phyloP scores from a whole-genome alignment of 208 protist species.

The Herpetomonas muscarum region DNA sequence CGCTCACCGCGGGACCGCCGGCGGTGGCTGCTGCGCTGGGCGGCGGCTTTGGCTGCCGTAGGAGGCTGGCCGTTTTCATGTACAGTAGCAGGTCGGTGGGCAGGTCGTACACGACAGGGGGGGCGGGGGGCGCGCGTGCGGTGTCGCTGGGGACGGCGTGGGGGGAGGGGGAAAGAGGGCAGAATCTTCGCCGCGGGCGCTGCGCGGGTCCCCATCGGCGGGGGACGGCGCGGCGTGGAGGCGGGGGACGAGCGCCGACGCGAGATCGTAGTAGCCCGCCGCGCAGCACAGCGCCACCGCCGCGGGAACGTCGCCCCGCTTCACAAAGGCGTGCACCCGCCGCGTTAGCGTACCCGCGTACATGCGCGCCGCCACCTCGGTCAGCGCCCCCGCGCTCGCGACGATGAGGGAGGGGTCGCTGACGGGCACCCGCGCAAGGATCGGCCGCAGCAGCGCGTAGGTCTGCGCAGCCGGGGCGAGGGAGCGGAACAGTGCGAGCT shows the following conservation, averaged over 20 bases:
- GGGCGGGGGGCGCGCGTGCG: not conserved
- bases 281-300: constrained; percentile 32
- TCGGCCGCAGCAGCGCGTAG: constrained; percentile 30
- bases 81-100: no score
- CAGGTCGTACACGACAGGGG: not conserved
- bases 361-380: constrained; percentile 34
- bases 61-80: no score
- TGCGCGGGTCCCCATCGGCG: constrained; percentile 14
- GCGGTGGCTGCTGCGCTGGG: no score
- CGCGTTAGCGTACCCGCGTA: constrained; percentile 55
- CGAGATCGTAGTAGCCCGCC: constrained; percentile 6
- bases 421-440: constrained; percentile 30
- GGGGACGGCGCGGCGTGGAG: constrained; percentile 10
- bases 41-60: no score
- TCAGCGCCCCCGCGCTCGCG: constrained; percentile 22
- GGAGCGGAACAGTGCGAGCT: constrained; percentile 18
- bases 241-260: not conserved
- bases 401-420: constrained; percentile 23
- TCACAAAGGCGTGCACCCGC: constrained; percentile 18
- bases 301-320: constrained; percentile 15
- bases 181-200: no score
- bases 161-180: no score
- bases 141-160: no score
- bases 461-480: constrained; percentile 17
- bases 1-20: no score